Conservation (phyloP, 2,329 filamentous ascomycete genomes). For the Botrytis pseudocinerea region DNA sequence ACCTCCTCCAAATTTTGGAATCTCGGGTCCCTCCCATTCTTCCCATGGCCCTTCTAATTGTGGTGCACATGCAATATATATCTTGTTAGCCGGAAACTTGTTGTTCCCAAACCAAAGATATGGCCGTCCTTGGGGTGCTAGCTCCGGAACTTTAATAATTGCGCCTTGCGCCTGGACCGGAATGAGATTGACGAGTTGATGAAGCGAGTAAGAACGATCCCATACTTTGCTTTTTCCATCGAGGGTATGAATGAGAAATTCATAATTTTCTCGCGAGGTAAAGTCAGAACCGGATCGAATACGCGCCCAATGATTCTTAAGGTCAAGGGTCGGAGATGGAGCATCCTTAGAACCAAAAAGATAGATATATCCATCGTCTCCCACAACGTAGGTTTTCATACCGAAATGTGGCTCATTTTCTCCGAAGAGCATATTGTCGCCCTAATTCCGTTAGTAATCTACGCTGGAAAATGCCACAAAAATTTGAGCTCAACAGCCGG, state of each 20-base stretch:
- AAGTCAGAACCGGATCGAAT: slow-evolving; percentile 4
- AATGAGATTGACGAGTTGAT: slow-evolving; percentile 5
- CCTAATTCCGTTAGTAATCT: neutral
- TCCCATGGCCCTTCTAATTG: slow-evolving; percentile 10
- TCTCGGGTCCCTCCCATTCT: slow-evolving; percentile 12
- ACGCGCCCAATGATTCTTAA: slow-evolving; percentile 13
- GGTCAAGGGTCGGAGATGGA: slow-evolving; percentile 11
- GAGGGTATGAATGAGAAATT: slow-evolving; percentile 15
- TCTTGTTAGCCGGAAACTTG: slow-evolving; percentile 5
- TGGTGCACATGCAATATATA: slow-evolving; percentile 1
- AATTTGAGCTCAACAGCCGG: neutral
- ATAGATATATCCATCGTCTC: slow-evolving; percentile 8
- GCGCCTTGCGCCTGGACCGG: slow-evolving; percentile 12
- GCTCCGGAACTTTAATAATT: neutral
- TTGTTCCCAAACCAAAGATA: slow-evolving; percentile 15
- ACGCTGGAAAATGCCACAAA: neutral
- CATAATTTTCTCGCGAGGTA: slow-evolving; percentile 9
- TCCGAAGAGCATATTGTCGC: neutral
- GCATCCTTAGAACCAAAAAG: slow-evolving; percentile 14
- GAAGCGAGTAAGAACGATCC: slow-evolving; percentile 9
- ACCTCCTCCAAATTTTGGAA: neutral
- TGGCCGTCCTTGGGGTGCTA: slow-evolving; percentile 6
- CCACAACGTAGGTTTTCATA: neutral
- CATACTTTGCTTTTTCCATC: slow-evolving; percentile 15
- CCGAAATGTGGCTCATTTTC: slow-evolving; percentile 17